phyloP scores from a whole-genome alignment of 2,329 filamentous ascomycete species.

The Penicillium sp. region DNA sequence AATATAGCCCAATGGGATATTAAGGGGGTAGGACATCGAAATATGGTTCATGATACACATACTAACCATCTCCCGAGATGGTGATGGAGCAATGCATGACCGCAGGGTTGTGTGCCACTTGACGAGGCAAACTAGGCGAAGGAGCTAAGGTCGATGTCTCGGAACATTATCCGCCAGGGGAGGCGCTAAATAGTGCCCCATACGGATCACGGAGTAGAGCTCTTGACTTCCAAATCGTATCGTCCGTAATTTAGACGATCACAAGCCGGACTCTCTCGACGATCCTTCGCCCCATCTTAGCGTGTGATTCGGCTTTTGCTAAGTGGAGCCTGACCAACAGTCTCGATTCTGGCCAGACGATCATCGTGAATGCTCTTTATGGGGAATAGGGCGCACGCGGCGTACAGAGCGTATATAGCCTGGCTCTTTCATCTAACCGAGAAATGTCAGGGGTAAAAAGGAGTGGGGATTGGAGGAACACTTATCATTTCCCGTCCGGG shows the following conservation, averaged over 20 bases:
- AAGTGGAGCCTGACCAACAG: conserved; percentile 23
- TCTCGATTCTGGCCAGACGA: conserved; percentile 5
- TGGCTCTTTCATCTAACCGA: not conserved
- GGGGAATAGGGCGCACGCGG: too few relatives aligned
- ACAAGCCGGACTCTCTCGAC: conserved; percentile 8
- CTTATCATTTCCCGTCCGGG: conserved; percentile 2
- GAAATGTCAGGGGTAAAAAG: not conserved
- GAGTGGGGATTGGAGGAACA: not conserved
- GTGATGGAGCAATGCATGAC: not conserved
- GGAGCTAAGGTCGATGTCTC: not conserved
- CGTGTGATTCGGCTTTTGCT: conserved; percentile 22
- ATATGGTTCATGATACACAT: not conserved
- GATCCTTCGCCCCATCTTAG: conserved; percentile 20
- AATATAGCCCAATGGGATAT: too few relatives aligned
- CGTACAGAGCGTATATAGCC: too few relatives aligned
- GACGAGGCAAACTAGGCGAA: not conserved
- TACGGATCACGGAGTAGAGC: not conserved
- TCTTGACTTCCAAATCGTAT: conserved; percentile 6
- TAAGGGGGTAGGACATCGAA: not conserved
- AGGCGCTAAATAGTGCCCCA: not conserved
- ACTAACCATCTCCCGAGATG: too few relatives aligned
- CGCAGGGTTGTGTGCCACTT: not conserved
- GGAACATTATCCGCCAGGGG: not conserved
- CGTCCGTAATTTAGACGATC: conserved; percentile 12
- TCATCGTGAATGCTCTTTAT: too few relatives aligned